Base-by-base conservation (phyloP, 345 rosid species). In the Citrus reticulata region DNA sequence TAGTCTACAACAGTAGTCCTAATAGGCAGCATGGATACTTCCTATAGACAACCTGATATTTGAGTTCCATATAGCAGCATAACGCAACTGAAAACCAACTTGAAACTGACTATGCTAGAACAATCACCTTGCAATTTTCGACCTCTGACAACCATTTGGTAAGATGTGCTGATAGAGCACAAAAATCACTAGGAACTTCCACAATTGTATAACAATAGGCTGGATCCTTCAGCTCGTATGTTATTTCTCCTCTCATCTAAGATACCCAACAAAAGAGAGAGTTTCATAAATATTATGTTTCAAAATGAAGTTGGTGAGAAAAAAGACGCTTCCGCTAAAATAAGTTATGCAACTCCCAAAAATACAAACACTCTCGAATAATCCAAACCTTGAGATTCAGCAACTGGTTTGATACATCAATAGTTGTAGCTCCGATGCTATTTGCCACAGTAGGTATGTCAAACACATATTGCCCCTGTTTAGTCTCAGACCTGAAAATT, bases 241-340 rank as follows among this genome's bases (percentile, higher is more conserved):
- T 93, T 84, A 95, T 86, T 87, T 95, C 97, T 78, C 98, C 96
- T 80, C 87, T 90, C 77, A 84, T 81, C 98, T 93, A 83, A 77
- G 79, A 77, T 75, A 82, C 72, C 66, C 29, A 64, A 75, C 55
- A 54, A 84, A 81, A 81, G 58, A 8, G 62, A 73, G 77, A 78
- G 60, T 64, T 68, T 65, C 63, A 42, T 29, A 17, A 37, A 57
- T 24, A 68, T 39, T 9, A 24, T 16, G 17, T 46, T 59, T 24
- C 10, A 42, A 40, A 29, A 68, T 20, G 16, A 30, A 70, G 32
- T 59, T 30, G 40, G 30, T 16, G 34, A 62, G 61, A 40, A 62
- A 62, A 42, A 70, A n/a, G 22, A 63, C 63, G 60, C 61, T 19
- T 64, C 42, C 16, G n/a, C 9, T 49, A 9, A 14, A 49, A 51